Conservation (phyloP, 192 early-diverging fungal genomes). For the Coemansia sp. region DNA sequence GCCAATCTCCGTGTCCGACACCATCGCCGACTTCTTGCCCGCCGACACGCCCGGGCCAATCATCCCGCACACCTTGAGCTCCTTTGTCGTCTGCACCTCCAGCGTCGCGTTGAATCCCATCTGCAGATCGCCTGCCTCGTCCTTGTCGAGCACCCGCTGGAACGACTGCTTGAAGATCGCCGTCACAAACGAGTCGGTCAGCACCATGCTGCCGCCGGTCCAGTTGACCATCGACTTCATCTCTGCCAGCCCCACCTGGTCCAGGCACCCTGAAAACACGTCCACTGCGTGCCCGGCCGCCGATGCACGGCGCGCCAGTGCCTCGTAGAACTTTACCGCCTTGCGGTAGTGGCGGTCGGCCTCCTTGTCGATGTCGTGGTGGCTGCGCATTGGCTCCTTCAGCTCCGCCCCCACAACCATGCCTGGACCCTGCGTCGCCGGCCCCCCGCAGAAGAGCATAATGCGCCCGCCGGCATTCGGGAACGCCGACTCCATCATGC, state of each 20-base stretch:
- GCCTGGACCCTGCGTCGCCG: constrained; percentile 93
- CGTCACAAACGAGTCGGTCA: constrained; percentile 94
- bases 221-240: constrained; percentile 89
- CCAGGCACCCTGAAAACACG: constrained; percentile 96
- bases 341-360: constrained; percentile 89
- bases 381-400: constrained; percentile 92
- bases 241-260: constrained; percentile 95
- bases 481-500: constrained; percentile 89
- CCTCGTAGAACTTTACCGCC: constrained; percentile 94
- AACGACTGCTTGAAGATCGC: constrained; percentile 98
- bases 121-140: constrained; percentile 79
- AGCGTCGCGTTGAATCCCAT: constrained; percentile 98
- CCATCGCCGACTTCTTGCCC: constrained; percentile 84
- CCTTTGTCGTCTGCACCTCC: constrained; percentile 95
- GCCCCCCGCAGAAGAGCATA: constrained; percentile 91
- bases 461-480: constrained; percentile 90
- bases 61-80: constrained; percentile 93
- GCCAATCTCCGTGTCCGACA: constrained; percentile 98
- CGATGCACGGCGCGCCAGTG: constrained; percentile 79
- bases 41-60: constrained; percentile 94
- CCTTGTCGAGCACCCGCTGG: constrained; percentile 91
- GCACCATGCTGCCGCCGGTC: constrained; percentile 91
- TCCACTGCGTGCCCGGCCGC: constrained; percentile 90
- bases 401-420: constrained; percentile 91
- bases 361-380: constrained; percentile 98